A percentile compares a stretch with the other conserved stretches of the same genome.
phyloP scores from a whole-genome alignment of 2,329 filamentous ascomycete genomes.

The Clonostachys solani region DNA sequence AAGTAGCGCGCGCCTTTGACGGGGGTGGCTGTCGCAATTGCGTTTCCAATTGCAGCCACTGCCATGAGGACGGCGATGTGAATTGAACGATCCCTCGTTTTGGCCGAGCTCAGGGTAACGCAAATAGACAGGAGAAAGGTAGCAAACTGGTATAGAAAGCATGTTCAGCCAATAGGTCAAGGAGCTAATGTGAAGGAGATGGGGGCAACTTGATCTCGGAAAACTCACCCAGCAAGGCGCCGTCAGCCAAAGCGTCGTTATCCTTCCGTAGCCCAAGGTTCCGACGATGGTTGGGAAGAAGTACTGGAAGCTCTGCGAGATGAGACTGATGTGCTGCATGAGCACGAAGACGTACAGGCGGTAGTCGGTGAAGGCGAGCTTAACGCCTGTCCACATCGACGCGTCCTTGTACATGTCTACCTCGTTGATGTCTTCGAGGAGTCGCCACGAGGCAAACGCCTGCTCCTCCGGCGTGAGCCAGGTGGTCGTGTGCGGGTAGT shows the following conservation, averaged over 20 bases:
- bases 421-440: slow-evolving; percentile 43
- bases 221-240: slow-evolving; percentile 47
- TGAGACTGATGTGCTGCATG: slow-evolving; percentile 44
- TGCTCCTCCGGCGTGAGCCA: slow-evolving; percentile 48
- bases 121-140: slow-evolving; percentile 47
- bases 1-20: slow-evolving; percentile 51
- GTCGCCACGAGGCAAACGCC: slow-evolving; percentile 46
- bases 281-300: slow-evolving; percentile 62
- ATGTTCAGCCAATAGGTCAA: slow-evolving; percentile 12
- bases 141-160: slow-evolving; percentile 24
- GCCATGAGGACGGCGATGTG: slow-evolving; percentile 51
- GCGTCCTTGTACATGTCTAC: slow-evolving; percentile 30
- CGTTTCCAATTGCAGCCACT: slow-evolving; percentile 47
- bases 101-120: slow-evolving; percentile 51
- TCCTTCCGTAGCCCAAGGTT: slow-evolving; percentile 51
- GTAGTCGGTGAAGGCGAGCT: slow-evolving; percentile 41
- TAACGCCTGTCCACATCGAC: slow-evolving; percentile 38
- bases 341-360: slow-evolving; percentile 49
- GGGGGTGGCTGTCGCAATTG: slow-evolving; percentile 47
- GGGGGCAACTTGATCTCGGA: background rate
- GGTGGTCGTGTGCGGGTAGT: slow-evolving; percentile 47
- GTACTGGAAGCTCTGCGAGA: slow-evolving; percentile 56
- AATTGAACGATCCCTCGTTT: slow-evolving; percentile 48
- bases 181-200: slow-evolving; percentile 5
- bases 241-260: slow-evolving; percentile 51